Conservation (phyloP, 2,329 filamentous ascomycete genomes). For the Botrytis sinoallii region DNA sequence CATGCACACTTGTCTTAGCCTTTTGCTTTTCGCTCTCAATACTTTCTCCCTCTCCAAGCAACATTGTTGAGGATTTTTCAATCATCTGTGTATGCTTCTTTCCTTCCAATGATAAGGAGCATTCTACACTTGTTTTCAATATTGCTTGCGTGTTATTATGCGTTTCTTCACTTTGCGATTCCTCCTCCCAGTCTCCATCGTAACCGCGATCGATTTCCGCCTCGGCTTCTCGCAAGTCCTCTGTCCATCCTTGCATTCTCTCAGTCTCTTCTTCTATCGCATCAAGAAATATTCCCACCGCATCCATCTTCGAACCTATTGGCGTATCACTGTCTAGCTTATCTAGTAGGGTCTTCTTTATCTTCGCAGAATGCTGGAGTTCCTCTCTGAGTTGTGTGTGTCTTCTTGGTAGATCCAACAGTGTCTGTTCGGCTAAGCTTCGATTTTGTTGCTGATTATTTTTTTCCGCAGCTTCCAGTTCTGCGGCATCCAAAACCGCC, state of each 20-base stretch:
- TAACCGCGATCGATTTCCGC: not conserved
- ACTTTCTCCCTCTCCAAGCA: not conserved
- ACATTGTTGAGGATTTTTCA: not conserved
- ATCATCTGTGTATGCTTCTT: not conserved
- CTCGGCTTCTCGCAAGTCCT: not conserved
- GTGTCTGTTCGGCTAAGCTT: not conserved
- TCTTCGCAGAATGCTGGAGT: not conserved
- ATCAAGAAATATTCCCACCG: not conserved
- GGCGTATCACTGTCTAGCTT: slow-evolving; percentile 3
- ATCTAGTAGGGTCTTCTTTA: not conserved
- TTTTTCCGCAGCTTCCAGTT: not conserved
- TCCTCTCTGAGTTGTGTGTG: not conserved
- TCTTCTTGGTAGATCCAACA: not conserved
- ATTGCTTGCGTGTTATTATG: not conserved
- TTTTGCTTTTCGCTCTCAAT: not conserved
- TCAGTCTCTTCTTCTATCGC: not conserved
- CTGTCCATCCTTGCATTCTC: not conserved
- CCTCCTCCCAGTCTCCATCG: not conserved
- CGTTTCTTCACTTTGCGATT: not conserved
- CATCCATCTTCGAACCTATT: not conserved
- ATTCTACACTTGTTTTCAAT: not conserved
- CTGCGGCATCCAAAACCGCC: not conserved
- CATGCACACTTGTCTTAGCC: not conserved
- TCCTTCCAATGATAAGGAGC: not conserved
- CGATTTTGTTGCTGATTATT: not conserved